phyloP scores from a whole-genome alignment of 2,329 filamentous ascomycete genomes.

The Monosporascus sp. region DNA sequence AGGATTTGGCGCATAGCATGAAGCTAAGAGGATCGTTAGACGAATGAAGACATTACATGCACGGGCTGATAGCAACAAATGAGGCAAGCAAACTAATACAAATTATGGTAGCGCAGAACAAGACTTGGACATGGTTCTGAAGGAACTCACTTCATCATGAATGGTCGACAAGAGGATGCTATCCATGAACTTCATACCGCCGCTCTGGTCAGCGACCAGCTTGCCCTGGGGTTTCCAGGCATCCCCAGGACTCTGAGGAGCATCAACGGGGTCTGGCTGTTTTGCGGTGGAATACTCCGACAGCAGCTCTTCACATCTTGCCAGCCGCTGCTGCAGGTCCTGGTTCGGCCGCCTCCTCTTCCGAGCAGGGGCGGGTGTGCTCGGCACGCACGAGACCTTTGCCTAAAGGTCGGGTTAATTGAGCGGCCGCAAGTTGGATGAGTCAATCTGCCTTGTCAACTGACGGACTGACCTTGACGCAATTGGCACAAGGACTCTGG shows the following conservation, averaged over 20 bases:
- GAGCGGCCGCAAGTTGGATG: not conserved
- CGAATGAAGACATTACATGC: not conserved
- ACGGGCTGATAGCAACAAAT: not conserved
- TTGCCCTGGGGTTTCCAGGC: slow-evolving; percentile 45
- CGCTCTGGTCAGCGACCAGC: slow-evolving; percentile 50
- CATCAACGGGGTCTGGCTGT: slow-evolving; percentile 15
- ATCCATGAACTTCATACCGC: slow-evolving; percentile 49
- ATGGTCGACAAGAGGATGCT: slow-evolving; percentile 49
- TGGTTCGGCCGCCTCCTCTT: slow-evolving; percentile 56
- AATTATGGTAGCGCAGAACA: too few relatives aligned
- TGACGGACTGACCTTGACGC: slow-evolving; percentile 44
- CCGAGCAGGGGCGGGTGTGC: slow-evolving; percentile 53
- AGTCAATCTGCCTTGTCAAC: not conserved
- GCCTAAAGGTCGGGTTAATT: slow-evolving; percentile 35
- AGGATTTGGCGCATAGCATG: slow-evolving; percentile 55
- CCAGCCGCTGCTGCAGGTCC: slow-evolving; percentile 55
- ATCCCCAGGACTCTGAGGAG: slow-evolving; percentile 25
- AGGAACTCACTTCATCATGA: slow-evolving; percentile 47
- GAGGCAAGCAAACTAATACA: too few relatives aligned
- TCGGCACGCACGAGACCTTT: slow-evolving; percentile 54
- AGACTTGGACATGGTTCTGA: not conserved
- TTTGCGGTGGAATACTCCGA: slow-evolving; percentile 48
- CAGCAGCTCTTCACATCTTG: slow-evolving; percentile 52
- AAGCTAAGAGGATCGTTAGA: slow-evolving; percentile 33
- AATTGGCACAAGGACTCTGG: slow-evolving; percentile 54